phyloP scores from a whole-genome alignment of 208 protist genomes.

The Trypanosoma lewisi region DNA sequence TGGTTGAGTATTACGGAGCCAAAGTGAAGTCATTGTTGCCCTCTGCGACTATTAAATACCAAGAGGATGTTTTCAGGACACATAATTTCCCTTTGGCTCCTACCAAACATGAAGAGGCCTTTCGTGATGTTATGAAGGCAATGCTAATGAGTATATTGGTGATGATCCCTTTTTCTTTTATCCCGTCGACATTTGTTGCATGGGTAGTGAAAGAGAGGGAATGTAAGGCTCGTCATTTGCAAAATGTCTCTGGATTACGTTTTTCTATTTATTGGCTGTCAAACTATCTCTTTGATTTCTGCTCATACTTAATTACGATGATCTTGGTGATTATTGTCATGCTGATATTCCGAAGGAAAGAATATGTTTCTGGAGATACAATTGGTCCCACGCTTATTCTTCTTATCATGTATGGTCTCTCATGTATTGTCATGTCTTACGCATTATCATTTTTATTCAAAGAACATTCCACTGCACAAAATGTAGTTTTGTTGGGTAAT shows the following conservation, averaged over 20 bases:
- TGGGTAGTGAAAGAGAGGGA: conserved; percentile 84
- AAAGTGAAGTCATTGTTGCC: conserved; percentile 19
- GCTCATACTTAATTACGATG: conserved; percentile 60
- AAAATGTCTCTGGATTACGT: conserved; percentile 70
- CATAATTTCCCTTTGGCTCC: conserved; percentile 35
- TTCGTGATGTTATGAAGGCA: conserved; percentile 33
- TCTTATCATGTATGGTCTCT: conserved; percentile 64
- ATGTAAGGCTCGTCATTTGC: conserved; percentile 70
- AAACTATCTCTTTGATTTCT: conserved; percentile 78
- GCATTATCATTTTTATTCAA: conserved; percentile 61
- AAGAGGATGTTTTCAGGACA: conserved; percentile 16
- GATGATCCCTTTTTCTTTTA: conserved; percentile 69
- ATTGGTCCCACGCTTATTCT: conserved; percentile 47
- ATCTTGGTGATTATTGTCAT: conserved; percentile 60
- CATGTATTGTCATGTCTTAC: conserved; percentile 61
- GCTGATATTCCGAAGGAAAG: conserved; percentile 46
- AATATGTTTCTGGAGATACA: conserved; percentile 48
- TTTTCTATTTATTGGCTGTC: conserved; percentile 70
- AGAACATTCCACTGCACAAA: conserved; percentile 67
- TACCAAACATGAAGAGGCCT: conserved; percentile 27
- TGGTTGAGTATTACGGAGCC: conserved; percentile 39
- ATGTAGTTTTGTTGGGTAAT: conserved; percentile 59
- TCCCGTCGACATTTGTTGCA: conserved; percentile 63
- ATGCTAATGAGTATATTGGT: conserved; percentile 61
- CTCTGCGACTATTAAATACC: not conserved